Percentiles rank a stretch among this genome's conserved stretches.
These are phyloP conservation scores for Trichoderma afroharzianum DNA, from an alignment of 2,329 filamentous ascomycete genomes.

Conservation along the genomic window DNA sequence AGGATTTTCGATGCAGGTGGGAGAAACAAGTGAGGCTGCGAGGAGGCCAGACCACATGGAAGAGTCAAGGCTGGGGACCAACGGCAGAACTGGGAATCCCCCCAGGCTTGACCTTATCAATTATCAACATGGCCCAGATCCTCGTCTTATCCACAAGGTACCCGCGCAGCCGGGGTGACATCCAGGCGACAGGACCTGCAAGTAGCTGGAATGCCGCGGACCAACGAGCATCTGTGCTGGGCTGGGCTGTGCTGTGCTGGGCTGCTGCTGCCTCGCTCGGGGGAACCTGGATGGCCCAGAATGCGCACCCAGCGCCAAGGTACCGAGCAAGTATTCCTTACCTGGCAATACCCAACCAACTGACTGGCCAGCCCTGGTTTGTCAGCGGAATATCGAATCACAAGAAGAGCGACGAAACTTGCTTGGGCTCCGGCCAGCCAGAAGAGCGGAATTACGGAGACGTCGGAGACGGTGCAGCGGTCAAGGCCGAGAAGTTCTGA, in stretches of 20 bases:
- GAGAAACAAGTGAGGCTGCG: neutral
- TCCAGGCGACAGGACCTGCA: neutral
- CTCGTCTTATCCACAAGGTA: neutral
- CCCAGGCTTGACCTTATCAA: neutral
- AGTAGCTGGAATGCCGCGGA: neutral
- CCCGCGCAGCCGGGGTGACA: neutral
- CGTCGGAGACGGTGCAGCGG: neutral
- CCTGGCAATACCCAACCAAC: neutral
- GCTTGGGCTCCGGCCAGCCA: neutral
- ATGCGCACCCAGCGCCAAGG: neutral
- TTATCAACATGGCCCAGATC: neutral
- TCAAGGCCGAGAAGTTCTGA: neutral
- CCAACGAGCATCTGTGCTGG: neutral
- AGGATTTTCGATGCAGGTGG: constrained; percentile 1
- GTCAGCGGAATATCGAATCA: neutral
- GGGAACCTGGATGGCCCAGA: neutral
- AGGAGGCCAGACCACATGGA: neutral
- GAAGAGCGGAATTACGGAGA: neutral
- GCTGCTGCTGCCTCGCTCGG: neutral
- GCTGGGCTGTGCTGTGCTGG: neutral
- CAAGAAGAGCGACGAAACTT: neutral
- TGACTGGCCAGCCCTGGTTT: neutral
- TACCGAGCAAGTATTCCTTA: neutral
- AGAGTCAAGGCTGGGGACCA: neutral
- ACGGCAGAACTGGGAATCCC: neutral